Base-by-base conservation (phyloP, 306 rosid species). In the Ormosia emarginata region DNA sequence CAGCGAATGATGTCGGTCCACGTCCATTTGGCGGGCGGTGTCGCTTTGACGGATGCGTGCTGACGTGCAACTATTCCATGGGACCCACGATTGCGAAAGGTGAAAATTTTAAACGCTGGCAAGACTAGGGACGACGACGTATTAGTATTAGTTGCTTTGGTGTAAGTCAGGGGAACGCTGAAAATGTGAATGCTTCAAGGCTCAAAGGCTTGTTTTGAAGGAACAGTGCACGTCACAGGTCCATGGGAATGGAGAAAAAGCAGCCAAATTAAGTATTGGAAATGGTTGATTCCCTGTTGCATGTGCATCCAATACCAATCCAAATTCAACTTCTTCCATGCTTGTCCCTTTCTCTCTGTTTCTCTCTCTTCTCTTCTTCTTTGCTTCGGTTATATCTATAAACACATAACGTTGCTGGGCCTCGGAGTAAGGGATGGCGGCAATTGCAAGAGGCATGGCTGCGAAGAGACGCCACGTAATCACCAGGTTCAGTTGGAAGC, bases 401-500 rank as follows among this genome's bases (percentile, higher is more conserved):
- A 24, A 24, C 24, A 24, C 1, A 49, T 12, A 49, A 10, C 5
- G 3, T 24, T 24, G 24, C 24, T 0, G 24, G 24, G 24, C 24
- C 24, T 24, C 0, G 32, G 39, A 49, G 47, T 3, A 11, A 76
- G 68, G 55, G 53, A 81, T 78, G 85, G 73, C 79, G 79, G 88
- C 88, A 49, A 77, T 70, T 73, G 89, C 87, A 43, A 77, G 90
- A 81, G 85, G 12, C 14, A 74, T 77, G 86, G 61, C 58, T 78
- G 89, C 78, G 81, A 92, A 82, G 15, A 71, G 81, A 64, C 97
- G 97, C 86, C 90, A 81, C 90, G 87, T 86, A 0, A 11, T 85
- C 52, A 79, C 93, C 63, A 72, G n/a, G 59, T 37, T 90, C 76
- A 74, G 52, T 15, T 90, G 85, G 89, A 93, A 92, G 86, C 81